These are phyloP conservation scores for Penicillium silybi DNA, from an alignment of 495 filamentous ascomycete species.

Conservation along the genomic window DNA sequence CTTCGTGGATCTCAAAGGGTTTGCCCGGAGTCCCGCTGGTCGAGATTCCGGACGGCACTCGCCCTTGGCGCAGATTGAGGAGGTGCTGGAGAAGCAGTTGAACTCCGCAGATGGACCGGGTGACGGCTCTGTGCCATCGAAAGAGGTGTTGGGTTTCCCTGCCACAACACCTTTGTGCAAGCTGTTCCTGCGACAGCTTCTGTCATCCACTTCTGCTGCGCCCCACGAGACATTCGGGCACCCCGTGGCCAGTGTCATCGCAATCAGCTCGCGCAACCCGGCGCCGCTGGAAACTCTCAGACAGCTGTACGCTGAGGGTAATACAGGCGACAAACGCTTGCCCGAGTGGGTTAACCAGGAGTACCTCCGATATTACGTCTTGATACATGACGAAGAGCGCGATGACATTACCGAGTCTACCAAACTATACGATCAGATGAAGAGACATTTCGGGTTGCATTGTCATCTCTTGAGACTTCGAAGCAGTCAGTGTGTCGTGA, in stretches of 20 bases:
- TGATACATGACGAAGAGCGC: conserved; percentile 94
- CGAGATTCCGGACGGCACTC: conserved; percentile 20
- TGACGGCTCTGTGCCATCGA: conserved; percentile 32
- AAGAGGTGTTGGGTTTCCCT: conserved; percentile 29
- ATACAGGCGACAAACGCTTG: conserved; percentile 58
- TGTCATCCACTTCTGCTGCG: conserved; percentile 70
- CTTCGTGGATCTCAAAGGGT: conserved; percentile 57
- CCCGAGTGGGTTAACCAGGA: conserved; percentile 84
- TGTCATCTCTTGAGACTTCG: conserved; percentile 87
- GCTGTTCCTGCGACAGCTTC: conserved; percentile 73
- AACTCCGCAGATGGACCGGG: conserved; percentile 30
- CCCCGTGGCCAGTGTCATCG: conserved; percentile 92
- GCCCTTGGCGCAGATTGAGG: conserved; percentile 53
- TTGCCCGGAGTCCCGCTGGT: conserved; percentile 15
- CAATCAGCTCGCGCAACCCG: conserved; percentile 82
- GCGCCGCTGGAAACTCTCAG: conserved; percentile 79
- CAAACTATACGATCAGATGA: conserved; percentile 93
- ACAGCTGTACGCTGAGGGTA: conserved; percentile 74
- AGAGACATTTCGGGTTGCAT: conserved; percentile 90
- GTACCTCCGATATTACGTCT: conserved; percentile 90
- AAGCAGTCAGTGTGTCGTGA: conserved; percentile 77
- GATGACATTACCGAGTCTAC: conserved; percentile 89
- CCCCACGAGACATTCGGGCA: conserved; percentile 92
- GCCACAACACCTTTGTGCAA: conserved; percentile 65
- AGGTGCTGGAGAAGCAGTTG: conserved; percentile 50